Evolutionary conservation across 139 green algal genomes (phyloP), one percentile per base, ranked within the genome.

Genomic region (Micractinium conductrix): DNA sequence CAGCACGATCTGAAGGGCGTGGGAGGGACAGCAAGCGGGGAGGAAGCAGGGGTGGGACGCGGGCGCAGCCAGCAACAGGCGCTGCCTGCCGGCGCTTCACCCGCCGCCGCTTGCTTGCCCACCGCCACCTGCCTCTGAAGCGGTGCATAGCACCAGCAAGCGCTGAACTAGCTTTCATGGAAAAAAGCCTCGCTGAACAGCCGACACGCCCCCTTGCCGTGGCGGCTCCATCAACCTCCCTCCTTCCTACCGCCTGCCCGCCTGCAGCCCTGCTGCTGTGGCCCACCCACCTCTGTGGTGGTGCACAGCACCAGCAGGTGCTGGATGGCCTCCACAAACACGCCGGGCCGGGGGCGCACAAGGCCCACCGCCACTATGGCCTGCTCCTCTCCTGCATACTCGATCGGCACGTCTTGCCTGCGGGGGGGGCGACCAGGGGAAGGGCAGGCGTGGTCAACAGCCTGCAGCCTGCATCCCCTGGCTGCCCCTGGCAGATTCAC

Each of bases 221-320:
- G 62, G 10, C 22, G 30, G 30, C n/a, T 38, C 24, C 67, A 5
- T 45, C 33, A 14, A 26, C 35, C 45, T 28, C 6, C 69, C 40
- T 28, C 40, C 5, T 28, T 1, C 33, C 65, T 28, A 33, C 35
- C 28, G 33, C 65, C 65, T 30, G 26, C 28, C 63, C n/a, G 30
- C n/a, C 10, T 19, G 14, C 55, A 3, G 28, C 40, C 40, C 22
- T 5, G 12, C 53, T 19, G 12, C 28, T 8, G 8, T 17, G 8
- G 1, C 48, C 2, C n/a, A 0, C 86, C 35, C 65, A 97, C 93
- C 92, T 99, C 96, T 8, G 93, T 90, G 26, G 96, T 94, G 33
- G 96, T 99, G 85, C 91, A 95, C n/a, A 99, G 81, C 55, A 99
- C 94, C 44, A 99, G 90, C 43, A 99, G 45, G 88, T 98, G 86